Evolutionary conservation across 2,329 filamentous ascomycete species (phyloP).

Genomic region (Calcarisporium arbuscula): DNA sequence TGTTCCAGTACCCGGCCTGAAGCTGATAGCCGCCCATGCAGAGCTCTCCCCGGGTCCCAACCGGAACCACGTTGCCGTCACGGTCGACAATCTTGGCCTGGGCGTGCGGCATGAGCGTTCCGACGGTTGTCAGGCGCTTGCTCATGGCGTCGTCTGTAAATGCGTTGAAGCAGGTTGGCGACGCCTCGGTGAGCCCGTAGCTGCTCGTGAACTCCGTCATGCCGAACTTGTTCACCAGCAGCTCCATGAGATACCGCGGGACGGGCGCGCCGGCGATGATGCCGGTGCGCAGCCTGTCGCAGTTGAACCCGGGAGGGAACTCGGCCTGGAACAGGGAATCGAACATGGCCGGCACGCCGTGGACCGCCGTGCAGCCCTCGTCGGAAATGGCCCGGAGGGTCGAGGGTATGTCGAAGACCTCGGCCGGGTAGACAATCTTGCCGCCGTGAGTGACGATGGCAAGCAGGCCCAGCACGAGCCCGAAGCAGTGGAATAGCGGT

Average conservation of each 20-base stretch:
- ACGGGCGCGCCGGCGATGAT: constrained; percentile 77
- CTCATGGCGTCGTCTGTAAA: constrained; percentile 66
- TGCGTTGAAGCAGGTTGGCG: constrained; percentile 75
- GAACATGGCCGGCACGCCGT: constrained; percentile 82
- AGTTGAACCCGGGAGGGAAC: constrained; percentile 33
- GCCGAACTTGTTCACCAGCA: constrained; percentile 62
- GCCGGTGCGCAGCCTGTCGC: constrained; percentile 59
- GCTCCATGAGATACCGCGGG: constrained; percentile 67
- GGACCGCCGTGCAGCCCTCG: constrained; percentile 66
- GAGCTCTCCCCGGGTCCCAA: constrained; percentile 65
- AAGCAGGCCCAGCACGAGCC: constrained; percentile 69
- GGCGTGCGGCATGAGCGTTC: constrained; percentile 68
- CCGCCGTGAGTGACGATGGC: constrained; percentile 67
- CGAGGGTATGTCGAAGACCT: constrained; percentile 63
- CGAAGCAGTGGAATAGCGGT: constrained; percentile 82
- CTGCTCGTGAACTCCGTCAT: constrained; percentile 70
- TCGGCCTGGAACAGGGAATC: constrained; percentile 54
- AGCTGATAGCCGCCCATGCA: constrained; percentile 75
- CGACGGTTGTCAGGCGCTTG: constrained; percentile 63
- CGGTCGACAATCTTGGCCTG: constrained; percentile 72
- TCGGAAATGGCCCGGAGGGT: constrained; percentile 61
- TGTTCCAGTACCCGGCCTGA: constrained; percentile 62
- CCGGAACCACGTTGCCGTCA: constrained; percentile 57
- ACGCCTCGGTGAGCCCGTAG: constrained; percentile 71
- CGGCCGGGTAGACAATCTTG: constrained; percentile 69